phyloP scores from a whole-genome alignment of 441 rosid genomes.

The Populus hybrid region DNA sequence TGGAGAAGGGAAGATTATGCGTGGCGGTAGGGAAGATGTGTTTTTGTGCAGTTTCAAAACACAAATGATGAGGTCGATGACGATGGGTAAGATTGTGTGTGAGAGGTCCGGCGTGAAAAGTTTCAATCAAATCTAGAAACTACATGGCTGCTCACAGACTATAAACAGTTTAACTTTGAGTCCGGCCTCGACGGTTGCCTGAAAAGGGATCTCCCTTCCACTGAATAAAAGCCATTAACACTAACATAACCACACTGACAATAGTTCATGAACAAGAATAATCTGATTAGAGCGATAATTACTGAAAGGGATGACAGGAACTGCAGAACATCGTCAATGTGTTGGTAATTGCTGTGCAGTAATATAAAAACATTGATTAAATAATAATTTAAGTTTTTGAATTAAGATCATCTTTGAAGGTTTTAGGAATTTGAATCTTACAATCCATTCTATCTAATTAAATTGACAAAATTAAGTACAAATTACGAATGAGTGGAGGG shows the following conservation, averaged over 20 bases:
- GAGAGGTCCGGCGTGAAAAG: too few species aligned
- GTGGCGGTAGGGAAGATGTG: constrained; percentile 17
- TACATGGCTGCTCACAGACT: too few species aligned
- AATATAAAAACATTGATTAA: too few species aligned
- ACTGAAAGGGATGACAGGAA: constrained; percentile 1
- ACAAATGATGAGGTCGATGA: constrained; percentile 48
- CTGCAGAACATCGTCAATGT: constrained; percentile 56
- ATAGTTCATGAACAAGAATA: not conserved
- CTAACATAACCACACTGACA: not conserved
- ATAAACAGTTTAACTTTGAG: too few species aligned
- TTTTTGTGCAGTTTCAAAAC: constrained; percentile 33
- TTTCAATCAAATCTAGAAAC: too few species aligned
- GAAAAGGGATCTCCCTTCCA: constrained; percentile 85
- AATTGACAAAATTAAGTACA: too few species aligned
- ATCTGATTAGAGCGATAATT: not conserved
- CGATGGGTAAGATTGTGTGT: constrained; percentile 35
- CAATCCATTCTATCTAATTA: too few species aligned
- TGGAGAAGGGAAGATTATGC: not conserved
- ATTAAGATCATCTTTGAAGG: too few species aligned
- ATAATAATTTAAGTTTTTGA: too few species aligned
- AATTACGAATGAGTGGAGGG: too few species aligned
- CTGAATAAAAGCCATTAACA: constrained; percentile 33
- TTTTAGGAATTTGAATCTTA: too few species aligned
- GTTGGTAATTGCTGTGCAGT: constrained; percentile 29
- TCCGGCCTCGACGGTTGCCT: constrained; percentile 35